Evolutionary conservation across 2,329 filamentous ascomycete species (phyloP).

Genomic region (Ciborinia camelliae): DNA sequence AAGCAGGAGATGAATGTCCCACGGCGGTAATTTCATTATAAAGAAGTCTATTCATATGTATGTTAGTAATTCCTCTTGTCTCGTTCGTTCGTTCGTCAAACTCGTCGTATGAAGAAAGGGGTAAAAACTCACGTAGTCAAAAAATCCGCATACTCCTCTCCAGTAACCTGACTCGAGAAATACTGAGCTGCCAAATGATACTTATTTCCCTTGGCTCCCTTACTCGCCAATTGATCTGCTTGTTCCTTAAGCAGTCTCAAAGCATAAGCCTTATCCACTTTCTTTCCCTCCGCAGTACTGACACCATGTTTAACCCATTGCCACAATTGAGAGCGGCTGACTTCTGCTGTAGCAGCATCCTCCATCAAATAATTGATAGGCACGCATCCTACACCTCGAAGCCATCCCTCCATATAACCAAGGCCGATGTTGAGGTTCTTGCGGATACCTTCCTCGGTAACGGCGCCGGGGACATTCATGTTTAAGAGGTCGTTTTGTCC

Average conservation of each 20-base stretch:
- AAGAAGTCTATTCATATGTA: conserved; percentile 56
- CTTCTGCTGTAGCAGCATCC: conserved; percentile 94
- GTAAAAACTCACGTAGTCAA: conserved; percentile 68
- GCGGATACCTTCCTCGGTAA: conserved; percentile 92
- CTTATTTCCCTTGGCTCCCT: conserved; percentile 85
- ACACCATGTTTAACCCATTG: conserved; percentile 82
- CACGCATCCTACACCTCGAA: conserved; percentile 90
- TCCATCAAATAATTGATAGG: conserved; percentile 99
- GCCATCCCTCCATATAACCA: conserved; percentile 98
- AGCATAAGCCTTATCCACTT: conserved; percentile 87
- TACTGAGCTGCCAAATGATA: conserved; percentile 87
- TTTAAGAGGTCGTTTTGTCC: conserved; percentile 88
- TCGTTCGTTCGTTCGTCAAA: too few species aligned
- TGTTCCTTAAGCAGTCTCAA: conserved; percentile 84
- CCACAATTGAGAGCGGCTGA: conserved; percentile 92
- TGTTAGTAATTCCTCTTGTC: too few species aligned
- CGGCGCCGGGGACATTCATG: conserved; percentile 91
- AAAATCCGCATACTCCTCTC: conserved; percentile 97
- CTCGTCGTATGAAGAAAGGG: too few species aligned
- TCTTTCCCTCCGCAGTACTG: conserved; percentile 81
- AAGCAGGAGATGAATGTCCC: conserved; percentile 43
- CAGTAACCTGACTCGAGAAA: conserved; percentile 88
- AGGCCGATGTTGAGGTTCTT: conserved; percentile 98
- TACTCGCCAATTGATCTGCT: conserved; percentile 68
- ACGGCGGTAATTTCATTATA: conserved; percentile 85